Evolutionary conservation across 2,329 filamentous ascomycete genomes (phyloP).

Genomic region (Trichoderma koningiopsis): DNA sequence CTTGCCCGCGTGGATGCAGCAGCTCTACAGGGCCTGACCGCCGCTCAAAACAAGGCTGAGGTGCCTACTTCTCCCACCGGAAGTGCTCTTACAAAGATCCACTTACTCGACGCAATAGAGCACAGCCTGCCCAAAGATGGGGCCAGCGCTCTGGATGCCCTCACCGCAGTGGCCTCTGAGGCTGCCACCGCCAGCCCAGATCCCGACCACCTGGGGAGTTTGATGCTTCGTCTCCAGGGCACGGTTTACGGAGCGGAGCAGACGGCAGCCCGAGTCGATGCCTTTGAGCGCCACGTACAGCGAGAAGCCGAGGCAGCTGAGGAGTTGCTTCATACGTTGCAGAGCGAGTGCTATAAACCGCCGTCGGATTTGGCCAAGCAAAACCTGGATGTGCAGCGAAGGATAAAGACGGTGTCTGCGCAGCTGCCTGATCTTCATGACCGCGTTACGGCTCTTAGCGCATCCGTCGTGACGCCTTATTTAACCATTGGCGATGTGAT

Average conservation of each 20-base stretch:
- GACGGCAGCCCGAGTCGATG: slow-evolving; percentile 53
- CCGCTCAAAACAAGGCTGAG: slow-evolving; percentile 23
- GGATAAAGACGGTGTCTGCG: slow-evolving; percentile 65
- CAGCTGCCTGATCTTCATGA: slow-evolving; percentile 66
- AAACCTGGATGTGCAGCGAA: slow-evolving; percentile 74
- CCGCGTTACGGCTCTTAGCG: slow-evolving; percentile 48
- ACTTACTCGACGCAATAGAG: slow-evolving; percentile 57
- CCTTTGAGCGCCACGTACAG: slow-evolving; percentile 59
- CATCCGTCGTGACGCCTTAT: slow-evolving; percentile 39
- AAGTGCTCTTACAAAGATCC: slow-evolving; percentile 33
- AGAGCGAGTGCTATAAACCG: slow-evolving; percentile 53
- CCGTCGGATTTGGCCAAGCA: slow-evolving; percentile 63
- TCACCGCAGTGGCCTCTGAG: slow-evolving; percentile 55
- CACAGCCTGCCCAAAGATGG: slow-evolving; percentile 59
- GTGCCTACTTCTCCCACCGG: slow-evolving; percentile 36
- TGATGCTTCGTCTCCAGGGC: slow-evolving; percentile 59
- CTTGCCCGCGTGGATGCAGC: slow-evolving; percentile 61
- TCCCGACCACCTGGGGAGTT: slow-evolving; percentile 52
- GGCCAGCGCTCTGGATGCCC: slow-evolving; percentile 55
- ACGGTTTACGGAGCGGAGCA: slow-evolving; percentile 59
- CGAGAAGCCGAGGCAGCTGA: slow-evolving; percentile 49
- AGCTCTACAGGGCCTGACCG: slow-evolving; percentile 56
- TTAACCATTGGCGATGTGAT: slow-evolving; percentile 61
- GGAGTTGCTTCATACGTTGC: slow-evolving; percentile 46
- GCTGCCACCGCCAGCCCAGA: slow-evolving; percentile 53